Evolutionary conservation across 176 grass and related monocot genomes (phyloP).

Genomic region (Oryza meridionalis): DNA sequence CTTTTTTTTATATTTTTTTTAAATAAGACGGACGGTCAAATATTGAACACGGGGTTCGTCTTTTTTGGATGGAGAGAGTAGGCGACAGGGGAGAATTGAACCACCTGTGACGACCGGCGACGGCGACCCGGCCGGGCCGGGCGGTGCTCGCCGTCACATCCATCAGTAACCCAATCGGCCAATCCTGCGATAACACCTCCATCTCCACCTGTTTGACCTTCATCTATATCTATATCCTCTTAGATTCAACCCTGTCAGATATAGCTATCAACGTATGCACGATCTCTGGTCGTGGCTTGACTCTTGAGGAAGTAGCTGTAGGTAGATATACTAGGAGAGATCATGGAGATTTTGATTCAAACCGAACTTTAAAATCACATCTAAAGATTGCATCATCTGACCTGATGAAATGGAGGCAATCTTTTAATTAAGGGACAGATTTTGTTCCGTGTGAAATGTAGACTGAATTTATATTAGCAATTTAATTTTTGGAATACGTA

Average conservation of each 20-base stretch:
- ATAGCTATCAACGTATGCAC: not conserved
- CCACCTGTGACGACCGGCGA: not conserved
- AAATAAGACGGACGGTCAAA: too few relatives aligned
- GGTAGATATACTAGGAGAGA: not conserved
- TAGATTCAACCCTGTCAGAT: not conserved
- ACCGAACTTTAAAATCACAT: not conserved
- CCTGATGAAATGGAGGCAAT: not conserved
- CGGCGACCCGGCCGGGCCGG: not conserved
- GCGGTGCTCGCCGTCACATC: not conserved
- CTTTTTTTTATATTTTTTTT: too few relatives aligned
- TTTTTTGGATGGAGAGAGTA: too few relatives aligned
- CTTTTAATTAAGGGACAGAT: not conserved
- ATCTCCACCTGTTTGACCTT: not conserved
- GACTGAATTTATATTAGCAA: not conserved
- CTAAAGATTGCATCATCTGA: not conserved
- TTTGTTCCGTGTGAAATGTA: not conserved
- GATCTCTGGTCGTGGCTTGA: not conserved
- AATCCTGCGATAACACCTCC: not conserved
- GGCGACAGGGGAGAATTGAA: not conserved
- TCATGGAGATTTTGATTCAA: not conserved
- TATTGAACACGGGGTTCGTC: too few relatives aligned
- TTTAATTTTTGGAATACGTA: too few relatives aligned
- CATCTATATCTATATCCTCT: not conserved
- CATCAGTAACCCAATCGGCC: not conserved
- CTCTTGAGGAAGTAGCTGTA: not conserved